Evolutionary conservation across 306 rosid species (phyloP).

Genomic region (Vicia faba): DNA sequence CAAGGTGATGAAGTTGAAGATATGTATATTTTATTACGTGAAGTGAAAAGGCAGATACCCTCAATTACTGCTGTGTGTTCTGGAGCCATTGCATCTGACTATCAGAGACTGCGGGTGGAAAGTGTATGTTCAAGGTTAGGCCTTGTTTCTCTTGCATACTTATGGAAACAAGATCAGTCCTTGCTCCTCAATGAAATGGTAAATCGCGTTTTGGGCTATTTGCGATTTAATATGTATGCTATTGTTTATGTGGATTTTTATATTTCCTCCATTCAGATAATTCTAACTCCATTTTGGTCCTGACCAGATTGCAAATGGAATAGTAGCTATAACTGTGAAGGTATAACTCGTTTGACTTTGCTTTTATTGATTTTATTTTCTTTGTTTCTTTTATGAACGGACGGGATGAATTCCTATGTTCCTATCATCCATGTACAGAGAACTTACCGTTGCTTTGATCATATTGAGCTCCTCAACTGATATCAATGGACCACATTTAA

Average conservation of each 20-base stretch:
- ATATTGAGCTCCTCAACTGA: slow-evolving; percentile 10
- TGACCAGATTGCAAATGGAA: slow-evolving; percentile 76
- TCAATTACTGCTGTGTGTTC: slow-evolving; percentile 81
- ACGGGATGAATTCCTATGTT: slow-evolving; percentile 13
- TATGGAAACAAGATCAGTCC: slow-evolving; percentile 98
- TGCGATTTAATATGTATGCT: slow-evolving; percentile 24
- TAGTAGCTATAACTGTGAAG: slow-evolving; percentile 87
- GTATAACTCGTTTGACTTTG: slow-evolving; percentile 47
- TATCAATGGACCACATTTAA: slow-evolving; percentile 27
- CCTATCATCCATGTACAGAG: slow-evolving; percentile 14
- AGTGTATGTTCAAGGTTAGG: slow-evolving; percentile 98
- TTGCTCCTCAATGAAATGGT: slow-evolving; percentile 95
- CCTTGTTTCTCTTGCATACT: slow-evolving; percentile 94
- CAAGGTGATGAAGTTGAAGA: slow-evolving; percentile 98
- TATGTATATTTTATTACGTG: slow-evolving; percentile 77
- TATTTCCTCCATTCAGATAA: slow-evolving; percentile 14
- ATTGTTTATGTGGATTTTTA: slow-evolving; percentile 1
- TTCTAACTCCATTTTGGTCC: slow-evolving; percentile 37
- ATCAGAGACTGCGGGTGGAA: slow-evolving; percentile 96
- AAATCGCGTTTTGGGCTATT: slow-evolving; percentile 39
- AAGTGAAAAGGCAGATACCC: slow-evolving; percentile 87
- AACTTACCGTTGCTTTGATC: slow-evolving; percentile 23
- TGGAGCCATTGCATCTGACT: slow-evolving; percentile 98
- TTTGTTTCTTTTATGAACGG: slow-evolving; percentile 14
- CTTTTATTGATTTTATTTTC: slow-evolving; percentile 22